A percentile compares a stretch with the other conserved stretches of the same genome.
Evolutionary conservation across 2,329 filamentous ascomycete species (phyloP).

Genomic region (Apiospora saccharicola): DNA sequence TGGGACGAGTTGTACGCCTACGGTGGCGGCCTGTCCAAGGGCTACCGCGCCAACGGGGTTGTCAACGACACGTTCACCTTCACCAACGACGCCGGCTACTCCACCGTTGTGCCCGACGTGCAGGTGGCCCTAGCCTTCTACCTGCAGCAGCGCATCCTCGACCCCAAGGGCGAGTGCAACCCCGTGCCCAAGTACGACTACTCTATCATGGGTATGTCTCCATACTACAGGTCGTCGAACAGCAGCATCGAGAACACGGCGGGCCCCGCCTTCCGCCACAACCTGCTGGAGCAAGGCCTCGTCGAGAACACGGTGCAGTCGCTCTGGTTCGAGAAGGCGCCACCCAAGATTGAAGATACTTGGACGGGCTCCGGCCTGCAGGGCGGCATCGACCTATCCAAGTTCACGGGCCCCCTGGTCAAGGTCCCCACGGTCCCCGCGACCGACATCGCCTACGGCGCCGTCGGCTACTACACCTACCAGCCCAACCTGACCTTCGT

Average conservation of each 20-base stretch:
- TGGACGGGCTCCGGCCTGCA: constrained; percentile 42
- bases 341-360: constrained; percentile 33
- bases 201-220: constrained; percentile 42
- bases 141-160: constrained; percentile 33
- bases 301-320: constrained; percentile 40
- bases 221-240: constrained; percentile 34
- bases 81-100: constrained; percentile 30
- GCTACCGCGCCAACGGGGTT: constrained; percentile 27
- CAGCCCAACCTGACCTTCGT: constrained; percentile 35
- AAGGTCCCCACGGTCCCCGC: constrained; percentile 38
- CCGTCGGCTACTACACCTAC: constrained; percentile 32
- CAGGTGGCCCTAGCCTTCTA: constrained; percentile 39
- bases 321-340: constrained; percentile 45
- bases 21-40: constrained; percentile 31
- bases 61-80: constrained; percentile 39
- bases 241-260: constrained; percentile 33
- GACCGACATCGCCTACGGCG: constrained; percentile 33
- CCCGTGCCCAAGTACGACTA: constrained; percentile 35
- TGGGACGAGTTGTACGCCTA: constrained; percentile 30
- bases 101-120: constrained; percentile 33
- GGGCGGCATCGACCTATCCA: constrained; percentile 44
- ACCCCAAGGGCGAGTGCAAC: constrained; percentile 32
- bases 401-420: constrained; percentile 43
- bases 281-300: constrained; percentile 39
- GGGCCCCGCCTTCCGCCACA: constrained; percentile 42